These are phyloP conservation scores for Prunus dulcis DNA, from an alignment of 306 rosid species.

Conservation along the genomic window DNA sequence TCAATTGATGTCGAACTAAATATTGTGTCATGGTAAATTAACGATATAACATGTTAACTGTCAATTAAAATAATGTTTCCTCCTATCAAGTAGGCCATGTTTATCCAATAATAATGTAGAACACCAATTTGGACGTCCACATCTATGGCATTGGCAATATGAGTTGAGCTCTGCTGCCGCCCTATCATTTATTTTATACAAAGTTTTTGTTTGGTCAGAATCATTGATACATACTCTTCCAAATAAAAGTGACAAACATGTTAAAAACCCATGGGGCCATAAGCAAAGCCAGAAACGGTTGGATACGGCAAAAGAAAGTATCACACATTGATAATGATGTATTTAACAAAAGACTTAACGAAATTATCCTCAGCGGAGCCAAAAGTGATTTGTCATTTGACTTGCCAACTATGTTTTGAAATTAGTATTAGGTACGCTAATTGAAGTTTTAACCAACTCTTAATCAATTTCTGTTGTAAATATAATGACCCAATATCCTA, in stretches of 20 bases:
- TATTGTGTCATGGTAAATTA: too few species aligned
- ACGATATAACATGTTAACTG: too few species aligned
- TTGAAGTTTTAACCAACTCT: conserved; percentile 28
- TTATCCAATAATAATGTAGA: neutral
- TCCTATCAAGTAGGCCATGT: neutral
- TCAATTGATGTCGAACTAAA: too few species aligned
- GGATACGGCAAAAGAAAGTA: neutral
- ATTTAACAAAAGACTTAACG: neutral
- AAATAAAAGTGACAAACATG: neutral
- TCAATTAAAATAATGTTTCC: too few species aligned
- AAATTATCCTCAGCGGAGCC: conserved; percentile 1
- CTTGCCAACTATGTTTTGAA: conserved; percentile 4
- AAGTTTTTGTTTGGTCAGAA: neutral
- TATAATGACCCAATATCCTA: neutral
- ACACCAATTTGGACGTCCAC: neutral
- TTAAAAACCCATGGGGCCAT: neutral
- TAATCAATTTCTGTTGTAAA: neutral
- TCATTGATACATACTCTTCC: neutral
- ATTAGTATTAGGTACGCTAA: conserved; percentile 23
- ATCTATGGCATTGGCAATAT: neutral
- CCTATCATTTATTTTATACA: neutral
- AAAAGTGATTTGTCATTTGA: conserved; percentile 15
- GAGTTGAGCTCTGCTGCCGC: conserved; percentile 1
- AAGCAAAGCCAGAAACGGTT: conserved; percentile 8
- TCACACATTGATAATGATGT: conserved; percentile 1